These are phyloP conservation scores for Isatis tinctoria DNA, from an alignment of 345 rosid species.

Conservation along the genomic window DNA sequence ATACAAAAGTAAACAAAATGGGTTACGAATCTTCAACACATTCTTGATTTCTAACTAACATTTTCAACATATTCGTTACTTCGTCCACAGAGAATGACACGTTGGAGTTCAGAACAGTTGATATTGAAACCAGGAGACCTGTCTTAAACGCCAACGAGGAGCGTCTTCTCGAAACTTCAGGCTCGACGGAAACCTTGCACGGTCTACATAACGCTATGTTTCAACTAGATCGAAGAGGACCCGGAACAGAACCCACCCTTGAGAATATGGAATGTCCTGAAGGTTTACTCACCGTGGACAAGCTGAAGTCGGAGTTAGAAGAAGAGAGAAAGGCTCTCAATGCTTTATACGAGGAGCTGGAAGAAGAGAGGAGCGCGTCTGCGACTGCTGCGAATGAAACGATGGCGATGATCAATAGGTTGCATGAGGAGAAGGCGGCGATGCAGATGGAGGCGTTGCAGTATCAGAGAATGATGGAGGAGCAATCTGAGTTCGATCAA, in stretches of 20 bases:
- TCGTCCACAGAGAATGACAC: conserved; percentile 31
- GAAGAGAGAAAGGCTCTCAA: conserved; percentile 65
- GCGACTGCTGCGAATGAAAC: conserved; percentile 89
- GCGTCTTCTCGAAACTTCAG: conserved; percentile 56
- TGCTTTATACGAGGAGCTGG: conserved; percentile 71
- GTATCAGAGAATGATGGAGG: conserved; percentile 99
- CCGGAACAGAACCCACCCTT: conserved; percentile 46
- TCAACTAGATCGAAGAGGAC: conserved; percentile 50
- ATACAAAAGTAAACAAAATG: neutral
- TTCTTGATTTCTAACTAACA: neutral
- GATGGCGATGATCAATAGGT: conserved; percentile 98
- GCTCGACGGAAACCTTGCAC: conserved; percentile 49
- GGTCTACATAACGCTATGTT: conserved; percentile 53
- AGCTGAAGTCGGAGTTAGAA: conserved; percentile 55
- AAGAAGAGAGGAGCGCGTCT: conserved; percentile 96
- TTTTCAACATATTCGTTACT: neutral
- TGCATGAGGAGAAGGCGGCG: conserved; percentile 97
- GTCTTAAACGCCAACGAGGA: conserved; percentile 51
- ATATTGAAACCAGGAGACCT: conserved; percentile 33
- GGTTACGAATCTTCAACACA: neutral
- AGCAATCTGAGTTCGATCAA: conserved; percentile 91
- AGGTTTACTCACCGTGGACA: conserved; percentile 53
- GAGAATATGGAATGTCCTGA: conserved; percentile 55
- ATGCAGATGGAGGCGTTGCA: conserved; percentile 99
- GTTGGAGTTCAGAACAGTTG: conserved; percentile 45